Base-by-base conservation (phyloP, 2,329 filamentous ascomycete species). In the Cercospora nicotianae region DNA sequence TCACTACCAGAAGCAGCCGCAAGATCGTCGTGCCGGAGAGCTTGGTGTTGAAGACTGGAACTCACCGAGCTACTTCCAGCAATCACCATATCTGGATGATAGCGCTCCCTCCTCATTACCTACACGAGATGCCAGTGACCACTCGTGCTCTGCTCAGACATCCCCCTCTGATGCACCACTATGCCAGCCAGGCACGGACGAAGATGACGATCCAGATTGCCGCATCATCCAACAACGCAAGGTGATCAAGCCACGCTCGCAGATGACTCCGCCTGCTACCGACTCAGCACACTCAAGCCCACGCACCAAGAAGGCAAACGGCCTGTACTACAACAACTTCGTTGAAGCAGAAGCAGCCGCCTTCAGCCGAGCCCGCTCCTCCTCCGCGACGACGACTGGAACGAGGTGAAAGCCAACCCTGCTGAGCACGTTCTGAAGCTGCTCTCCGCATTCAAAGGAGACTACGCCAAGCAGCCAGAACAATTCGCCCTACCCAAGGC, bases 301-400 rank as follows among this genome's bases (percentile, higher is more conserved):
- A 23, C 53, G 23, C 42, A 42, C 42, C 51, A 65, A 57, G 30
- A 42, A 64, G 30, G 10, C 33, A n/a, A 33, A 39, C 20, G 39
- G 45, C 18, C 65, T 67, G 5, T 28, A 57, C 57, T 69, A 64
- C 67, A 67, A 30, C 55, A 31, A 59, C 62, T 69, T 70, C 39
- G 66, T 39, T 20, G 68, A 70, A 33, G 68, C 68, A 39, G 66
- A 67, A 45, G 63, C 60, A 23, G 55, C 36, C 5, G 65, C 68
- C 8, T 67, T 62, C 59, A 57, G 64, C 33, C n/a, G 65, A 36
- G 55, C 39, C 23, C 65, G 58, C 20, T 48, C 60, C 61, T 45
- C n/a, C n/a, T 70, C 23, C 16, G 12, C 30, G 16, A 65, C 30
- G 69, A 71, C 42, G 67, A 71, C 60, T 67, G 64, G 62, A 3